Percentiles rank a stretch among this genome's conserved stretches.
Conservation (phyloP, 495 filamentous ascomycete genomes). For the Durotheca rogersii region DNA sequence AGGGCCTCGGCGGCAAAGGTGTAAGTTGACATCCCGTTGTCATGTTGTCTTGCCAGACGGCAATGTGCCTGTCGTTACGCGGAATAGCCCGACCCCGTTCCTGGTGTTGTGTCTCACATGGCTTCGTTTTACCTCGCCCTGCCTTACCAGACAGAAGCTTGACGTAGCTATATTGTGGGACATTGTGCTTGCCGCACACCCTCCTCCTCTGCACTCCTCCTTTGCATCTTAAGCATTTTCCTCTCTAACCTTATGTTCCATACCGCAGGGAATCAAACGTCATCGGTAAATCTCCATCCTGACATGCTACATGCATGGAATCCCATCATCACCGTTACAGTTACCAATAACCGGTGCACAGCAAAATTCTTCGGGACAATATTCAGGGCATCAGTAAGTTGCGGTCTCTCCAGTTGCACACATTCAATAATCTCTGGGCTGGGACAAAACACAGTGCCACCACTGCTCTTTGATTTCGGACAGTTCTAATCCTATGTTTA, state of each 20-base stretch:
- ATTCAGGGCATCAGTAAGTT: slow-evolving; percentile 68
- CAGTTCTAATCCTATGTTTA: too few relatives aligned
- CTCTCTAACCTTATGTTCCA: slow-evolving; percentile 11
- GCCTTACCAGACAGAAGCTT: too few relatives aligned
- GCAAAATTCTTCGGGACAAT: slow-evolving; percentile 62
- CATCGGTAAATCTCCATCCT: slow-evolving; percentile 27
- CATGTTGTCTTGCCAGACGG: too few relatives aligned
- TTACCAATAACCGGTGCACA: slow-evolving; percentile 26
- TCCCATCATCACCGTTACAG: background rate
- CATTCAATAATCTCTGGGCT: too few relatives aligned
- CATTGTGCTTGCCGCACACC: too few relatives aligned
- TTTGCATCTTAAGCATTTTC: background rate
- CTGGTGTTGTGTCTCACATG: background rate
- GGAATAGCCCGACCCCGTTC: too few relatives aligned
- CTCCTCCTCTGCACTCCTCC: too few relatives aligned
- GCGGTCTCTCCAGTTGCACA: too few relatives aligned
- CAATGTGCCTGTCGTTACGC: too few relatives aligned
- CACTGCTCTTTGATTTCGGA: too few relatives aligned
- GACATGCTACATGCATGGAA: background rate
- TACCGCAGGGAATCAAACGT: slow-evolving; percentile 29
- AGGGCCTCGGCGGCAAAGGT: slow-evolving; percentile 30
- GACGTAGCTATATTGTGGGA: background rate
- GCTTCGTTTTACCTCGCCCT: background rate
- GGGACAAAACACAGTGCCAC: too few relatives aligned
- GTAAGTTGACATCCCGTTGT: too few relatives aligned